Conservation (phyloP, 192 early-diverging fungal genomes). For the Coemansia sp. region DNA sequence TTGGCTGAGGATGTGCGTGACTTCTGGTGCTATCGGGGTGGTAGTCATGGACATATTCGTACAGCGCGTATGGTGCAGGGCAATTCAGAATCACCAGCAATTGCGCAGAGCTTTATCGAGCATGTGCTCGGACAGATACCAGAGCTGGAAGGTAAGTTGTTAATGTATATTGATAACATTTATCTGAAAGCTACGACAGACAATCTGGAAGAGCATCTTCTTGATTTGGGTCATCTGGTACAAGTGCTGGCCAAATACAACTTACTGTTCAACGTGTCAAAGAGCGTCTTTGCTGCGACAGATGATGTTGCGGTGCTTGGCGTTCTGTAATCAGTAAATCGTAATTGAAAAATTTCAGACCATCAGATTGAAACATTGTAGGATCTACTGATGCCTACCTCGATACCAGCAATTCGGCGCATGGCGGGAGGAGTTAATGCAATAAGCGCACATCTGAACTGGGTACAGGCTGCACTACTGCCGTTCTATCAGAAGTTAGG, state of each 20-base stretch:
- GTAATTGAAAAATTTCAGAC: constrained; percentile 11
- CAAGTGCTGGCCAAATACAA: constrained; percentile 1
- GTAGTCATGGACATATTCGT: background rate
- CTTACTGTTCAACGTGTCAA: constrained; percentile 18
- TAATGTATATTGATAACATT: constrained; percentile 17
- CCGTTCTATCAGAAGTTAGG: constrained; percentile 23
- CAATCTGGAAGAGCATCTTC: constrained; percentile 3
- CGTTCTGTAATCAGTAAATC: background rate
- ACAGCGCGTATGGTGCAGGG: constrained; percentile 23
- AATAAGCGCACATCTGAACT: constrained; percentile 16
- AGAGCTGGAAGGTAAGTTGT: constrained; percentile 4
- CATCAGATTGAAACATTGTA: constrained; percentile 17
- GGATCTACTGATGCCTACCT: constrained; percentile 12
- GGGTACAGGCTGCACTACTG: constrained; percentile 12
- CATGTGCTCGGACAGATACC: constrained; percentile 3
- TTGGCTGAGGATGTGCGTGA: background rate
- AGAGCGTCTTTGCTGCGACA: constrained; percentile 6
- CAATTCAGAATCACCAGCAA: constrained; percentile 19
- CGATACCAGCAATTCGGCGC: constrained; percentile 4
- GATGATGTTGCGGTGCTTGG: constrained; percentile 9
- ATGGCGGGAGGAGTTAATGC: constrained; percentile 24
- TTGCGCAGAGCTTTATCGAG: constrained; percentile 12
- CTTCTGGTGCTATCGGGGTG: constrained; percentile 15
- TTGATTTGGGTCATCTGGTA: constrained; percentile 11
- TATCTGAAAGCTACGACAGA: constrained; percentile 8